These are phyloP conservation scores for Parmelia sp. DNA, from an alignment of 495 filamentous ascomycete genomes.

Conservation along the genomic window DNA sequence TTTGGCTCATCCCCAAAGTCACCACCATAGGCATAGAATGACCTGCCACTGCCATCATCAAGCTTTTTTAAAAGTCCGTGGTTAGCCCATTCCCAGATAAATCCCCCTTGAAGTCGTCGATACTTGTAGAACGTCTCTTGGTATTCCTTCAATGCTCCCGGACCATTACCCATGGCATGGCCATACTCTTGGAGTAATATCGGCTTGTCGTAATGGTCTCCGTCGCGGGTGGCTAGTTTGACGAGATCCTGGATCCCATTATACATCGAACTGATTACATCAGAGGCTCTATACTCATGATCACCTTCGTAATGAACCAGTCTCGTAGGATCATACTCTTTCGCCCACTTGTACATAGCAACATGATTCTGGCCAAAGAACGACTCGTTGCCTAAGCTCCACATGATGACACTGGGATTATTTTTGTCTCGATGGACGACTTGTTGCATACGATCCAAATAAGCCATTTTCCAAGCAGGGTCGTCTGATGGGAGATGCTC, in stretches of 20 bases:
- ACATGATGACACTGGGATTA: constrained; percentile 60
- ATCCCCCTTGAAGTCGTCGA: constrained; percentile 58
- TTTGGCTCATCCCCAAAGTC: constrained; percentile 63
- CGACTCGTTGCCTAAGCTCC: constrained; percentile 64
- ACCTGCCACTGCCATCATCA: constrained; percentile 37
- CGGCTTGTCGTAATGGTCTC: constrained; percentile 46
- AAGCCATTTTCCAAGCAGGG: constrained; percentile 54
- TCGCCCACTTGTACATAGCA: constrained; percentile 58
- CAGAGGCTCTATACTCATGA: constrained; percentile 48
- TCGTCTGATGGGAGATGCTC: constrained; percentile 52
- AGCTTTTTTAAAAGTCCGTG: constrained; percentile 55
- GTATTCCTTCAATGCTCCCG: constrained; percentile 61
- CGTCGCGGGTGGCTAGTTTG: constrained; percentile 34
- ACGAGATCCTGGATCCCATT: constrained; percentile 46
- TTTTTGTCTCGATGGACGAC: constrained; percentile 62
- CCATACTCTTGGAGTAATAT: constrained; percentile 63
- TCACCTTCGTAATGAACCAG: constrained; percentile 65
- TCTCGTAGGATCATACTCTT: constrained; percentile 48
- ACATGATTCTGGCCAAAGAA: constrained; percentile 59
- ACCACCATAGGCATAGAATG: constrained; percentile 59
- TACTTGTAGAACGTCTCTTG: constrained; percentile 51
- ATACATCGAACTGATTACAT: constrained; percentile 66
- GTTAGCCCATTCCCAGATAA: constrained; percentile 71
- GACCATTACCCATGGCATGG: constrained; percentile 70
- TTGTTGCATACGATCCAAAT: constrained; percentile 58